A percentile compares a stretch with the other conserved stretches of the same genome.
Evolutionary conservation across 345 rosid species (phyloP).

Genomic region (Geranium rotundifolium): DNA sequence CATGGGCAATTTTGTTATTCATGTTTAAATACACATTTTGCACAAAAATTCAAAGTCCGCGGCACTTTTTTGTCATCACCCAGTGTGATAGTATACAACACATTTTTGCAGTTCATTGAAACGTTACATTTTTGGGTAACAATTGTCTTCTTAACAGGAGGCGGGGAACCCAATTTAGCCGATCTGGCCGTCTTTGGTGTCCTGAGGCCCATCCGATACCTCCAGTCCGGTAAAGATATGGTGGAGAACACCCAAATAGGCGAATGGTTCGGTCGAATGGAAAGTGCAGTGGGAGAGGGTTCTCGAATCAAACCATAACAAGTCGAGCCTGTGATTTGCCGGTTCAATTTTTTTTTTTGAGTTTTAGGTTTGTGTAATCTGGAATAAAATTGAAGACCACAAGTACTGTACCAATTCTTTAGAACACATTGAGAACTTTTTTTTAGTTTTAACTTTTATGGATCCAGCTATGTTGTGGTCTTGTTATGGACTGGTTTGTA

Average conservation of each 20-base stretch:
- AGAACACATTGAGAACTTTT: too few relatives aligned
- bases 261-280: constrained; percentile 78
- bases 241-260: constrained; percentile 77
- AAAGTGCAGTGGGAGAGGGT: constrained; percentile 55
- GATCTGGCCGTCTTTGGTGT: constrained; percentile 91
- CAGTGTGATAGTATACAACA: too few relatives aligned
- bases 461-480: too few relatives aligned
- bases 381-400: background rate
- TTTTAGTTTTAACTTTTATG: too few relatives aligned
- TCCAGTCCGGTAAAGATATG: constrained; percentile 80
- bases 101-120: too few relatives aligned
- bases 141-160: constrained; percentile 34
- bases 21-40: too few relatives aligned
- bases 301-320: constrained; percentile 31
- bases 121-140: too few relatives aligned
- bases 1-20: too few relatives aligned
- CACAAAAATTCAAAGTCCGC: too few relatives aligned
- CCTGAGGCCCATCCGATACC: constrained; percentile 76
- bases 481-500: too few relatives aligned
- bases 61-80: too few relatives aligned
- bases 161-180: constrained; percentile 69
- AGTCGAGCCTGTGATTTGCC: background rate
- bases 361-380: background rate
- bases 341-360: background rate
- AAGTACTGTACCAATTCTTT: too few relatives aligned